Conservation (phyloP, 192 early-diverging fungal species). For the Thoreauomyces humboldtii region DNA sequence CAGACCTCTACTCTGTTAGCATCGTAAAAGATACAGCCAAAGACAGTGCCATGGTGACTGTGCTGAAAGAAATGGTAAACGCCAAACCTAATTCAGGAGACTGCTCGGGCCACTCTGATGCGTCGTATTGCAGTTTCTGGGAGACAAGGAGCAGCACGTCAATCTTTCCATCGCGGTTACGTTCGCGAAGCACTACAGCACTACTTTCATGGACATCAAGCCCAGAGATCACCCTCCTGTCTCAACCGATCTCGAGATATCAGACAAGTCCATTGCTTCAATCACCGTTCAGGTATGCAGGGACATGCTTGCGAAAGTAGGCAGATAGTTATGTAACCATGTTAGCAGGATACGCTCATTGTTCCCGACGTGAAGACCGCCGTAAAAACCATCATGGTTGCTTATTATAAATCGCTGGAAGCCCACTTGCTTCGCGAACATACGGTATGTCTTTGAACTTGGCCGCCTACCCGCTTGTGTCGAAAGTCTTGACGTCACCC, state of each 20-base stretch:
- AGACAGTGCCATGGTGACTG: slow-evolving; percentile 52
- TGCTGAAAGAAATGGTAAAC: slow-evolving; percentile 43
- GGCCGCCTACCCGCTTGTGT: neutral
- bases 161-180: slow-evolving; percentile 45
- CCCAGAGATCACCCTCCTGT: no score
- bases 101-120: neutral
- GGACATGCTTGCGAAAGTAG: neutral
- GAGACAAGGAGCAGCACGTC: slow-evolving; percentile 38
- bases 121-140: slow-evolving; percentile 30
- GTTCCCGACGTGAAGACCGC: slow-evolving; percentile 12
- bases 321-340: neutral
- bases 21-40: slow-evolving; percentile 54
- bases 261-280: no score
- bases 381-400: slow-evolving; percentile 42
- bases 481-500: neutral
- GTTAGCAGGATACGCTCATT: slow-evolving; percentile 15
- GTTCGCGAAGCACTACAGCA: slow-evolving; percentile 44
- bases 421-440: slow-evolving; percentile 66
- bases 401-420: slow-evolving; percentile 62
- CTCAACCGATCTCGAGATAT: no score
- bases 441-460: slow-evolving; percentile 45
- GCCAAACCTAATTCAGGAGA: slow-evolving; percentile 14
- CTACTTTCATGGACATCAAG: no score
- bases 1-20: slow-evolving; percentile 82
- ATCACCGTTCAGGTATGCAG: no score